Conservation (phyloP, 176 grass and related monocot genomes). For the Phragmites australis region DNA sequence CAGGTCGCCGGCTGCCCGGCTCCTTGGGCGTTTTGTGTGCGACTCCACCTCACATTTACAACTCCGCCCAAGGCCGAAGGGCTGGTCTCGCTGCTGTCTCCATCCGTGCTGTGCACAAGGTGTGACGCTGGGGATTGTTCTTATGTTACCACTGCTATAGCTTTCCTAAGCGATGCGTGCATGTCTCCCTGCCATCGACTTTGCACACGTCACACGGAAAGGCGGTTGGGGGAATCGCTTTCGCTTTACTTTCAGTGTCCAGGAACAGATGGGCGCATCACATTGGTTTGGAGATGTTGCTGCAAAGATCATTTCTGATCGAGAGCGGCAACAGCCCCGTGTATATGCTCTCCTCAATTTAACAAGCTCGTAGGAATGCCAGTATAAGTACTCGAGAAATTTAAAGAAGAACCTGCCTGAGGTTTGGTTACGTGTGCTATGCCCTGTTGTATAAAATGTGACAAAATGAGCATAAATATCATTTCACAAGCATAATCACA, state of each 20-base stretch:
- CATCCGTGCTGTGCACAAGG: conserved; percentile 60
- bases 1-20: conserved; percentile 48
- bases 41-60: conserved; percentile 23
- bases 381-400: too few species aligned
- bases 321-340: conserved; percentile 3
- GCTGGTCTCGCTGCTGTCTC: conserved; percentile 40
- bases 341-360: too few species aligned
- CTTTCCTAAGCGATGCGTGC: conserved; percentile 27
- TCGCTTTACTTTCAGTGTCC: conserved; percentile 28
- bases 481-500: too few species aligned
- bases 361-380: too few species aligned
- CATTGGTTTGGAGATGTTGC: conserved; percentile 1
- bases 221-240: conserved; percentile 1
- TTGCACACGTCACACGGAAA: conserved; percentile 21
- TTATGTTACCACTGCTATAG: conserved; percentile 6
- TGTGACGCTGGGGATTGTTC: conserved; percentile 39
- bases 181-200: conserved; percentile 9
- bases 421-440: too few species aligned
- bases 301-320: conserved; percentile 8
- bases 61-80: background rate
- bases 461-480: too few species aligned
- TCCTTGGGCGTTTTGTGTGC: conserved; percentile 53
- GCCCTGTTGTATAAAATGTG: too few species aligned
- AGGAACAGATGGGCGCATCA: conserved; percentile 29
- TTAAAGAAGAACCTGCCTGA: too few species aligned